Percentiles rank a stretch among this genome's conserved stretches.
Evolutionary conservation across 768 basidiomycete genomes (phyloP).

Genomic region (Amanita jacksonii): DNA sequence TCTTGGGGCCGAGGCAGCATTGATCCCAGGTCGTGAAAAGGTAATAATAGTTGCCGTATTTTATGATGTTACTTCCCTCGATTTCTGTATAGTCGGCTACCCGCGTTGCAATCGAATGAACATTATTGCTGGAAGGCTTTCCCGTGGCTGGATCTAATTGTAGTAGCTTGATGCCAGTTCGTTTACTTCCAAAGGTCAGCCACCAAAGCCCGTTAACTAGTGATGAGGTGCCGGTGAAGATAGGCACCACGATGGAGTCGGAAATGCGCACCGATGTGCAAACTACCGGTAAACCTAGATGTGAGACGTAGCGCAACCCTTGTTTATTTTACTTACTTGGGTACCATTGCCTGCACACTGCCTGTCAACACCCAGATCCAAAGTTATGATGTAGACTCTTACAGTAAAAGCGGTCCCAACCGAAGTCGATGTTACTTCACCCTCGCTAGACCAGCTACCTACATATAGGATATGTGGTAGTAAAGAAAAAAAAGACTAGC

Average conservation of each 20-base stretch:
- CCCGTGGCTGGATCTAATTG: constrained; percentile 32
- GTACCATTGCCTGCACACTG: constrained; percentile 37
- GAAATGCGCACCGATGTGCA: not conserved
- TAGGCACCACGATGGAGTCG: too few species aligned
- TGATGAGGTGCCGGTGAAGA: not conserved
- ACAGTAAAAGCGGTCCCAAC: constrained; percentile 23
- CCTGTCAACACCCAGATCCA: not conserved
- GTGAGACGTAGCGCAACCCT: too few species aligned
- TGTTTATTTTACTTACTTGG: constrained; percentile 28
- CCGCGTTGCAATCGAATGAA: constrained; percentile 29
- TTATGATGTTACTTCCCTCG: constrained; percentile 39
- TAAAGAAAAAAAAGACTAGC: constrained; percentile 3
- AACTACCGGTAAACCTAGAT: not conserved
- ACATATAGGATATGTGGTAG: not conserved
- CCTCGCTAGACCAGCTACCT: constrained; percentile 37
- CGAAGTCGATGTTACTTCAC: constrained; percentile 36
- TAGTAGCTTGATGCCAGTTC: constrained; percentile 42
- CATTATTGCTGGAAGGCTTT: constrained; percentile 25
- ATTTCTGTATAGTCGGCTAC: constrained; percentile 33
- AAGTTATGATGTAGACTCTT: constrained; percentile 20
- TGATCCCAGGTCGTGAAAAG: constrained; percentile 48
- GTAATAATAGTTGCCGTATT: constrained; percentile 38
- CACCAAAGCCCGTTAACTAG: constrained; percentile 35
- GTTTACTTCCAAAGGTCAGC: constrained; percentile 45
- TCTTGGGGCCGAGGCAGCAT: constrained; percentile 39